phyloP scores from a whole-genome alignment of 495 filamentous ascomycete genomes.

The Aspergillus asperescens region DNA sequence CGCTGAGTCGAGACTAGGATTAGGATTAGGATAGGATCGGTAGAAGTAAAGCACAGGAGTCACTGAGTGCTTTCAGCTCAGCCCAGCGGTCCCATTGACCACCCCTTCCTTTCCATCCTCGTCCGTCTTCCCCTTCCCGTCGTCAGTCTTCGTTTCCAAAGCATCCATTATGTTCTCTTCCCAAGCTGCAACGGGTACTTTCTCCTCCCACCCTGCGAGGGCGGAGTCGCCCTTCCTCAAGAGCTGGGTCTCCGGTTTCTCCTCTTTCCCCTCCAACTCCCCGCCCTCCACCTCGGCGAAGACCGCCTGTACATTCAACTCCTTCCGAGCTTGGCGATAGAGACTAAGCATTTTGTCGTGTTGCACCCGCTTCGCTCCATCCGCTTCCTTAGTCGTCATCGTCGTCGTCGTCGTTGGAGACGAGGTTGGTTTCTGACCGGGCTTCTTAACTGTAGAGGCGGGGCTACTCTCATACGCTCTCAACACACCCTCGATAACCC shows the following conservation, averaged over 20 bases:
- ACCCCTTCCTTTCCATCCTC: constrained; percentile 8
- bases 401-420: neutral
- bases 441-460: constrained; percentile 27
- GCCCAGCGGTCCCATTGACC: neutral
- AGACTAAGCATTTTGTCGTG: constrained; percentile 36
- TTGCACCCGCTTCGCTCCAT: constrained; percentile 21
- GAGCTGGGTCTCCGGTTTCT: constrained; percentile 24
- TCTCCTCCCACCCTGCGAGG: constrained; percentile 48
- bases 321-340: constrained; percentile 49
- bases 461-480: constrained; percentile 34
- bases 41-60: neutral
- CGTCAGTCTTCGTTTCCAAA: constrained; percentile 34
- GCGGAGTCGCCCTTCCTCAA: constrained; percentile 31
- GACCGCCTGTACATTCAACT: constrained; percentile 56
- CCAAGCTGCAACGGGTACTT: constrained; percentile 39
- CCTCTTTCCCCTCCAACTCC: constrained; percentile 31
- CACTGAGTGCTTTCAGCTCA: constrained; percentile 5
- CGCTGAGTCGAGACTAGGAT: too few relatives aligned
- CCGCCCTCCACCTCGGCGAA: constrained; percentile 60
- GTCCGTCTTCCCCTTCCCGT: constrained; percentile 11
- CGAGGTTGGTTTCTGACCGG: neutral
- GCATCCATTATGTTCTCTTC: constrained; percentile 41
- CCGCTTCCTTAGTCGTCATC: constrained; percentile 5
- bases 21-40: neutral
- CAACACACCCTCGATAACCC: constrained; percentile 62